Evolutionary conservation across 2,329 filamentous ascomycete genomes (phyloP).

Genomic region (Penicillium brasilianum): DNA sequence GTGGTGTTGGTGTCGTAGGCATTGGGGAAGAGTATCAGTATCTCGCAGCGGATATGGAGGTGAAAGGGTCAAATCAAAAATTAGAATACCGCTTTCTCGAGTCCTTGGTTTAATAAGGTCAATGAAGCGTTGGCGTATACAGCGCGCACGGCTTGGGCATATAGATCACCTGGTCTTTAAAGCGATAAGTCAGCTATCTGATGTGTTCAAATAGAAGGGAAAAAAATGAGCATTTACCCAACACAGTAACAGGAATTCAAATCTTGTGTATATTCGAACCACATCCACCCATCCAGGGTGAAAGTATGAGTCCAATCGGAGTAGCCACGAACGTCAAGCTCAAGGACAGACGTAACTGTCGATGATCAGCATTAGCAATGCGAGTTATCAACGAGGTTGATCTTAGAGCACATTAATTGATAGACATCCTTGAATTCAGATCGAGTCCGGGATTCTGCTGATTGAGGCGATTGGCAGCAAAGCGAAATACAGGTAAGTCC

Average conservation of each 20-base stretch:
- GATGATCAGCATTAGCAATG: background rate
- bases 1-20: conserved; percentile 22
- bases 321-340: conserved; percentile 26
- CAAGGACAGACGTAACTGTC: conserved; percentile 28
- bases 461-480: conserved; percentile 29
- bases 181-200: background rate
- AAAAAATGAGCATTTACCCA: conserved; percentile 17
- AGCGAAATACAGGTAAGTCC: conserved; percentile 10
- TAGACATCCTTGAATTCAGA: conserved; percentile 25
- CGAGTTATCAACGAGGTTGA: too few relatives aligned
- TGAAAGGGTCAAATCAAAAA: background rate
- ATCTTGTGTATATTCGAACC: conserved; percentile 27
- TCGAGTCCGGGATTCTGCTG: conserved; percentile 28
- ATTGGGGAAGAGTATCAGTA: conserved; percentile 15
- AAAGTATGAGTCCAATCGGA: conserved; percentile 33
- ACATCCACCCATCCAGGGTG: conserved; percentile 32
- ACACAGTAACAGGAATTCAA: conserved; percentile 30
- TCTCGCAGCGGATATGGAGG: background rate
- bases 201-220: background rate
- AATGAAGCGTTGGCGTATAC: conserved; percentile 30
- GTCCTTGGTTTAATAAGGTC: conserved; percentile 27
- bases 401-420: conserved; percentile 23
- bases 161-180: conserved; percentile 19
- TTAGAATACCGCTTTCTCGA: conserved; percentile 13
- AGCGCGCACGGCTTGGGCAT: conserved; percentile 3